These are phyloP conservation scores for Ophioceras dolichostomum DNA, from an alignment of 2,329 filamentous ascomycete species.

Conservation along the genomic window DNA sequence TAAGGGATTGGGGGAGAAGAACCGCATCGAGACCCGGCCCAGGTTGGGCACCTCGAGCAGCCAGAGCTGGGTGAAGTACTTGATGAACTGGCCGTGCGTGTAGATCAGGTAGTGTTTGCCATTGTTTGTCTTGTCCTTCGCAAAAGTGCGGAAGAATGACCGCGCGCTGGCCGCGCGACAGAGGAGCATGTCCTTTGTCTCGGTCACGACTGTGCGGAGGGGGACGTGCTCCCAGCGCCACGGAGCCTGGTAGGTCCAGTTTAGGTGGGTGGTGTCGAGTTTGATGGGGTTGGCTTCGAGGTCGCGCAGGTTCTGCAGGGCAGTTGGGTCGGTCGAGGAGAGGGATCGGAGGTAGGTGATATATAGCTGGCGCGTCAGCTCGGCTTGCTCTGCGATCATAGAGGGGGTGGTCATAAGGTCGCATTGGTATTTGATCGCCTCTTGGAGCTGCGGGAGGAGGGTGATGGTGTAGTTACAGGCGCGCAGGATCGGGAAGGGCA, in stretches of 20 bases:
- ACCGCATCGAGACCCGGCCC: too few species aligned
- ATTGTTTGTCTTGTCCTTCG: neutral
- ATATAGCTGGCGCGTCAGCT: too few species aligned
- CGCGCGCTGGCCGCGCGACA: neutral
- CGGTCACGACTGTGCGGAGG: neutral
- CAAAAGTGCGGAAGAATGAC: neutral
- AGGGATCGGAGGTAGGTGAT: too few species aligned
- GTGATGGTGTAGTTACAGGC: neutral
- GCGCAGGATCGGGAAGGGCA: neutral
- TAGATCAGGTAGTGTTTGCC: neutral
- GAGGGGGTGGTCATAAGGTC: neutral
- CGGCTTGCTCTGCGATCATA: neutral
- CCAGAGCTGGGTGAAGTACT: too few species aligned
- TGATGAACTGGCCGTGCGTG: neutral
- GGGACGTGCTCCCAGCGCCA: too few species aligned
- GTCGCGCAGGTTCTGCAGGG: too few species aligned
- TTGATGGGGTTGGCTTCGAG: too few species aligned
- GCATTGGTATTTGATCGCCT: neutral
- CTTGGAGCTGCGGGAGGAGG: neutral
- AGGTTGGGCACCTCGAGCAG: too few species aligned
- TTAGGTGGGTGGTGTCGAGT: too few species aligned
- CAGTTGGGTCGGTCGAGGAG: too few species aligned
- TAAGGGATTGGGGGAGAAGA: too few species aligned
- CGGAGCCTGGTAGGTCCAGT: too few species aligned
- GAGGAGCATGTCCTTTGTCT: neutral